Conservation (phyloP, 1,284 basidiomycete genomes). For the Sanghuangporus sanghuang region DNA sequence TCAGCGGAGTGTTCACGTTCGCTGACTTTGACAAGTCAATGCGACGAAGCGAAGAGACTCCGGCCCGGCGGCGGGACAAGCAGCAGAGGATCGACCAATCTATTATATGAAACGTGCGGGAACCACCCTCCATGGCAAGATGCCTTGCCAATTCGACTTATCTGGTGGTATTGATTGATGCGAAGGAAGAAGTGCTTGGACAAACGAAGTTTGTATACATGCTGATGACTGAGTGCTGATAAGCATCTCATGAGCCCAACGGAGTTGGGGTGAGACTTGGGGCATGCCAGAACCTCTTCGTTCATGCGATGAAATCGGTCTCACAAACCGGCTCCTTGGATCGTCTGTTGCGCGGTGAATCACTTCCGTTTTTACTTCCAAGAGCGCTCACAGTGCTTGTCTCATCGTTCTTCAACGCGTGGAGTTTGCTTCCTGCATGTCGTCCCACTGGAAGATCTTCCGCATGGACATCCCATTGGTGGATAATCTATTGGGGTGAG, state of each 20-base stretch:
- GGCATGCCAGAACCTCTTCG: background rate
- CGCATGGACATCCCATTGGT: background rate
- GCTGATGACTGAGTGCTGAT: background rate
- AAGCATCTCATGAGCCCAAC: background rate
- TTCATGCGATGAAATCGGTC: background rate
- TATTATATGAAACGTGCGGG: constrained; percentile 4
- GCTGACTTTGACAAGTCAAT: background rate
- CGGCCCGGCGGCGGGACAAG: background rate
- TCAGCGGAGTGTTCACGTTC: background rate
- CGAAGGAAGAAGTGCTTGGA: background rate
- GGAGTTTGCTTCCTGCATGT: background rate
- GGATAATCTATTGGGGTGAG: background rate
- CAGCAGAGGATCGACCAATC: background rate
- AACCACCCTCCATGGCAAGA: background rate
- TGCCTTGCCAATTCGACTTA: background rate
- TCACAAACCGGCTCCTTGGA: background rate
- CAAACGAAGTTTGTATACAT: background rate
- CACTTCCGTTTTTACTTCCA: background rate
- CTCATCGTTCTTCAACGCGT: background rate
- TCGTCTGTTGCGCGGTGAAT: background rate
- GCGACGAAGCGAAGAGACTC: constrained; percentile 1
- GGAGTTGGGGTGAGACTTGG: background rate
- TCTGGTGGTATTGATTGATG: background rate
- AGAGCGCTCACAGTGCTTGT: background rate
- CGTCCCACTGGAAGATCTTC: background rate